Base-by-base conservation (phyloP, 23 red algal genomes). In the Agarophyton chilense region DNA sequence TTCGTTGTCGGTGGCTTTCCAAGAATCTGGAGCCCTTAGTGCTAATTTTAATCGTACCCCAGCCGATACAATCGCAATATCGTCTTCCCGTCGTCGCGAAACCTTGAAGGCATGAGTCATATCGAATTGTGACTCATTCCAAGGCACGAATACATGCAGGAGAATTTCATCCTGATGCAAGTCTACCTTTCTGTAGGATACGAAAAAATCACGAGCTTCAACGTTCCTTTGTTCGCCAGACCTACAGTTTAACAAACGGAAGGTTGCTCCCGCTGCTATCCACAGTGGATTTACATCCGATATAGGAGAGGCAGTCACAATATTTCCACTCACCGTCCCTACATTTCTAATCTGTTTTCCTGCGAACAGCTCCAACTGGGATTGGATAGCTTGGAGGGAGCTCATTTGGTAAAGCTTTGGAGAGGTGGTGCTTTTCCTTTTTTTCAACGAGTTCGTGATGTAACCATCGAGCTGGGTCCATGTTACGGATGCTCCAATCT, bases 51-150 rank as follows among this genome's bases (percentile, higher is more conserved):
- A 57, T 24, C 94, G 58, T n/a, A 97, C 83, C 24, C 83, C 88
- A 28, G 88, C 77, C 29, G 95, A 93, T 14, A 97, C 95, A 84
- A 97, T 97, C 9, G 95, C 95, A 41, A 97, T 97, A 33, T 97
- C 95, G 44, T 97, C 95, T 46, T 97, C 95, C 25, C 64, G 34
- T 62, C 95, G 65, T 60, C 95, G 47, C 38, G 95, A 93, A 26
- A 81, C 83, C 71, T 97, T 97, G 64, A 93, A 93, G 4, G 84
- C 82, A 44, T 76, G 72, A 19, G 91, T 78, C 47, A 78, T 24
- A 53, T 97, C 95, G 55, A 39, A 78, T 11, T 18, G 33, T 4
- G 56, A 73, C 77, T 89, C 52, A 52, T 90, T 93, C 87, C 87
- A 93, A 10, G 95, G 95, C 36, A 97, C 41, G 46, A 54, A 16